Conservation (phyloP, 352 stramenopile genomes). For the Globisporangium yorkense region DNA sequence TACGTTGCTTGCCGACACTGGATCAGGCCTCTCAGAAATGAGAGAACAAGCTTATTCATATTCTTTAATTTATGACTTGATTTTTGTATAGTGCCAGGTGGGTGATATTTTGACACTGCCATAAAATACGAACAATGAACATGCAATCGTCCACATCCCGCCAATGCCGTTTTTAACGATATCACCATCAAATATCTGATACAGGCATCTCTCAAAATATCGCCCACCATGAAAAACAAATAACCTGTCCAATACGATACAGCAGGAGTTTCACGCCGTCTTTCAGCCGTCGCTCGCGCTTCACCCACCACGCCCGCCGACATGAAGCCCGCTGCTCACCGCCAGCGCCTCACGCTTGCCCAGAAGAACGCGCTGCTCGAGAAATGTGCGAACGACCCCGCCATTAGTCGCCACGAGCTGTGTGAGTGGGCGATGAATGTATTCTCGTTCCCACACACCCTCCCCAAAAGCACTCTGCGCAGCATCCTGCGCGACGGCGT, state of each 20-base stretch:
- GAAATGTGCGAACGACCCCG: neutral
- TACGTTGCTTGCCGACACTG: too few species aligned
- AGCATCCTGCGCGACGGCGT: neutral
- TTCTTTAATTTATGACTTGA: too few species aligned
- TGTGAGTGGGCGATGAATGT: constrained; percentile 1
- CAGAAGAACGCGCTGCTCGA: neutral
- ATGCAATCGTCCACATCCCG: too few species aligned
- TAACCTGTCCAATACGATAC: neutral
- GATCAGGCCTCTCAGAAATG: too few species aligned
- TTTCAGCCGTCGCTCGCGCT: neutral
- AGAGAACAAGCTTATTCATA: too few species aligned
- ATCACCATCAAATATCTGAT: neutral
- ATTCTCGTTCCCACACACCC: neutral
- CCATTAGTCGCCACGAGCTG: neutral
- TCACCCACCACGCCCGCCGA: neutral
- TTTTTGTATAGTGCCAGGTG: too few species aligned
- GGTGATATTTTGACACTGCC: too few species aligned
- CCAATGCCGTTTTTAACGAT: too few species aligned
- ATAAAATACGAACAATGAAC: too few species aligned
- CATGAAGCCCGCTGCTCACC: neutral
- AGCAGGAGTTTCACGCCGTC: neutral
- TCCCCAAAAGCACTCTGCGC: neutral
- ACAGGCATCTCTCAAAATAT: neutral
- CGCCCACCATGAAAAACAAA: neutral
- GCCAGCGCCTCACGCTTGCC: neutral